Base-by-base conservation (phyloP, 345 rosid genomes). In the Populus alba region DNA sequence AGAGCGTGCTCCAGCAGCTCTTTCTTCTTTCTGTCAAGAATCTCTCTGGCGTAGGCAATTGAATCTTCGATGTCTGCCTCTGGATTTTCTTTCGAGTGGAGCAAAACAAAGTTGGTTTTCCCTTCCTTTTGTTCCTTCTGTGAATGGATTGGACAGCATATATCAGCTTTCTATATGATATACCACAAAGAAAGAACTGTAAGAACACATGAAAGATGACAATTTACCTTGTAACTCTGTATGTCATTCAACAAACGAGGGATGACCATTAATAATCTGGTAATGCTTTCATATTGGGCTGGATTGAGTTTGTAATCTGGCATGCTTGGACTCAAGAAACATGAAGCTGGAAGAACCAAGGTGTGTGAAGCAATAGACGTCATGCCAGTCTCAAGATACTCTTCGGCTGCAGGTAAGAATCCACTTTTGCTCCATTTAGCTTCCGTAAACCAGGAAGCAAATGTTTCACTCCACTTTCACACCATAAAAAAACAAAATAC, bases 381-480 rank as follows among this genome's bases (percentile, higher is more conserved):
- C 85, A 85, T 87, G 75, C 87, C 92, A 4, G 76, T 86, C 72
- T 57, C 69, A 13, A 91, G 75, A 76, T 92, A 91, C 66, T 85
- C 94, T 4, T 87, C 84, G 27, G 70, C 77, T 16, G 87, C 53
- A 35, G 89, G 86, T 15, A 74, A 63, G 29, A 37, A 37, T 51
- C 83, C 84, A 25, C 72, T 86, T 85, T 69, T 84, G 79, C 90
- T 87, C 90, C 92, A 89, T 57, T 77, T 72, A 1, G 97, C 86
- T 87, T 92, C 97, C 55, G 39, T 61, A 35, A 86, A 83, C 97
- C 91, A 90, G 20, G 94, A 78, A 43, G 55, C 86, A 81, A 92
- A 92, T 74, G 94, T 86, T 75, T 90, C 93, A 11, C 45, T 10
- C 97, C 94, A 92, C 97, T 92, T 41, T 33, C 80, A 73, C 1